Percentiles rank a stretch among this genome's conserved stretches.
Evolutionary conservation across 1,284 basidiomycete species (phyloP).

Genomic region (Ceratobasidium sp.): DNA sequence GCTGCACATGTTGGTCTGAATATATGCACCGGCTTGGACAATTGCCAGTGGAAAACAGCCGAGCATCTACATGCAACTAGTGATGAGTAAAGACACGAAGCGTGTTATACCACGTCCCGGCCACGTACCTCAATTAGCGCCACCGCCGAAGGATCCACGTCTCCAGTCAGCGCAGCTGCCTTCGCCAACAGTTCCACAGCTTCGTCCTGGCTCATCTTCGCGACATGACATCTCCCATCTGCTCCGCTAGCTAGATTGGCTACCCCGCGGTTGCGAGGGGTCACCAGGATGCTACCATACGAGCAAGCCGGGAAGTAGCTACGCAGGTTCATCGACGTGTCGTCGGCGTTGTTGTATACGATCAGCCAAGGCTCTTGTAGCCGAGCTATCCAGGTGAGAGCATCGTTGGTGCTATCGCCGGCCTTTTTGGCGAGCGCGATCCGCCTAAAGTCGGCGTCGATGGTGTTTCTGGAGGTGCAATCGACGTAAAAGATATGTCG

Average conservation of each 20-base stretch:
- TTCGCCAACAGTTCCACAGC: background rate
- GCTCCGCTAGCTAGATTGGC: background rate
- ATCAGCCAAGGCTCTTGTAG: conserved; percentile 13
- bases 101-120: too few species aligned
- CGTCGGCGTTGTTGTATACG: conserved; percentile 17
- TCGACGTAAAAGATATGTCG: conserved; percentile 19
- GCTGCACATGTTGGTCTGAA: background rate
- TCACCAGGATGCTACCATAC: conserved; percentile 31
- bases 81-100: background rate
- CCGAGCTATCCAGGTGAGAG: conserved; percentile 35
- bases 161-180: background rate
- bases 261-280: conserved; percentile 25
- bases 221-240: background rate
- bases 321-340: conserved; percentile 12
- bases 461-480: background rate
- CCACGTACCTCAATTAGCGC: background rate
- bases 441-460: conserved; percentile 3
- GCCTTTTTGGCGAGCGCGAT: conserved; percentile 11
- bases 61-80: background rate
- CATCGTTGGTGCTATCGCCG: background rate
- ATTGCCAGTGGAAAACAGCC: conserved; percentile 28
- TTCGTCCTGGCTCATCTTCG: background rate
- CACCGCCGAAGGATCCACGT: background rate
- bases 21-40: conserved; percentile 23
- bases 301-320: conserved; percentile 13